phyloP scores from a whole-genome alignment of 1,284 basidiomycete species.

The Cutaneotrichosporon mucoides region DNA sequence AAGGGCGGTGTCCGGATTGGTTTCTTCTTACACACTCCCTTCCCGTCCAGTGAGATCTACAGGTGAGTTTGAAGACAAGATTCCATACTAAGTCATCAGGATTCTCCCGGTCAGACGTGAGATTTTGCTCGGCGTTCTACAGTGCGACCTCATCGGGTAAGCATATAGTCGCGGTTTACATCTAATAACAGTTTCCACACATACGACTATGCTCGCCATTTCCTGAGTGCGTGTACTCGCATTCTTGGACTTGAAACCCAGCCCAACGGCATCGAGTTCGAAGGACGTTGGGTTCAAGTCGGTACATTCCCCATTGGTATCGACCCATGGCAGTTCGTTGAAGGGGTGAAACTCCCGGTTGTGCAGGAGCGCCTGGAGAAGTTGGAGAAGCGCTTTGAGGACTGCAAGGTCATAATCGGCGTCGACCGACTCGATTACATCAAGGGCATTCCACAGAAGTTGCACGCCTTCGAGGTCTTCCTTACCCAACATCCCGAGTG shows the following conservation, averaged over 20 bases:
- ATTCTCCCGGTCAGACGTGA: constrained; percentile 95
- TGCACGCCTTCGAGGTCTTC: constrained; percentile 95
- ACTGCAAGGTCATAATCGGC: constrained; percentile 95
- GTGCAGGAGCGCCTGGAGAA: constrained; percentile 75
- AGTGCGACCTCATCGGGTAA: constrained; percentile 86
- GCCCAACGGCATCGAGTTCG: constrained; percentile 96
- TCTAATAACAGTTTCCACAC: constrained; percentile 71
- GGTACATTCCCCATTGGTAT: constrained; percentile 99
- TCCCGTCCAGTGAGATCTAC: constrained; percentile 97
- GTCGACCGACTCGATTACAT: constrained; percentile 98
- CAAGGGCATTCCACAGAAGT: constrained; percentile 98
- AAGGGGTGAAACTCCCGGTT: constrained; percentile 71
- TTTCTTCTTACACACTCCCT: constrained; percentile 98
- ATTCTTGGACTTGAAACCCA: constrained; percentile 94
- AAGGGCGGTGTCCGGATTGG: constrained; percentile 74
- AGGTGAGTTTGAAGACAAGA: constrained; percentile 56
- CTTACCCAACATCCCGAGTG: constrained; percentile 96
- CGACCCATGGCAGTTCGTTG: constrained; percentile 86
- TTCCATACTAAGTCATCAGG: constrained; percentile 50
- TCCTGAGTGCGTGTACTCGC: constrained; percentile 95
- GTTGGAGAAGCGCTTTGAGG: constrained; percentile 84
- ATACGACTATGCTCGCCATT: constrained; percentile 98
- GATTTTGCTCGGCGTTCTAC: constrained; percentile 89
- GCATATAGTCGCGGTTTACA: constrained; percentile 7
- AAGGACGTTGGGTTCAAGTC: constrained; percentile 90